These are phyloP conservation scores for Asterophora lycoperdoides DNA, from an alignment of 768 basidiomycete genomes.

Conservation along the genomic window DNA sequence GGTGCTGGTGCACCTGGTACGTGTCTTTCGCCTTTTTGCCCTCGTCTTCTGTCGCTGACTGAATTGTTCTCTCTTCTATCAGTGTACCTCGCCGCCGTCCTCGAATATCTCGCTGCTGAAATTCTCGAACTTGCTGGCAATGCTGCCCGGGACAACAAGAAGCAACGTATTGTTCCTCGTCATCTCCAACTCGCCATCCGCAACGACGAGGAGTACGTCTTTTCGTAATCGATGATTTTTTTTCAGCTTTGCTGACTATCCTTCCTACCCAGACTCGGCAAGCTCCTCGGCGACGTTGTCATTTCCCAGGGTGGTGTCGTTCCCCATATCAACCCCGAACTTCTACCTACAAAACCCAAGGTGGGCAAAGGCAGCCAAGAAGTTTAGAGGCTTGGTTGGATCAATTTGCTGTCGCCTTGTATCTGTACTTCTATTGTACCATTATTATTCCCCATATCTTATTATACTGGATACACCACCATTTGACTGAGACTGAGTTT, in stretches of 20 bases:
- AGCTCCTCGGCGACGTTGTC: conserved; percentile 79
- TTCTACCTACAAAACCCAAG: conserved; percentile 39
- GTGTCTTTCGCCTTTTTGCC: conserved; percentile 5
- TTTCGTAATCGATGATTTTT: neutral
- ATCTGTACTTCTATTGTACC: conserved; percentile 15
- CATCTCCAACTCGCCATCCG: conserved; percentile 84
- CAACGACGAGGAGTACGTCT: conserved; percentile 66
- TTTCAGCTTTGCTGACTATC: neutral
- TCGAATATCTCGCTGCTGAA: conserved; percentile 82
- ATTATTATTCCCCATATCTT: conserved; percentile 14
- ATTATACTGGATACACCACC: neutral
- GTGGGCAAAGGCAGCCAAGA: conserved; percentile 24
- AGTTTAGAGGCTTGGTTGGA: conserved; percentile 13
- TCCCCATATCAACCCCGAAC: conserved; percentile 35
- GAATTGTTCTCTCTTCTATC: neutral
- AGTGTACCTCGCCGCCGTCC: conserved; percentile 81
- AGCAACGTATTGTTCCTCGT: conserved; percentile 84
- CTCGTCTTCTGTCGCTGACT: neutral
- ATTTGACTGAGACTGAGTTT: neutral
- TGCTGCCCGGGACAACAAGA: conserved; percentile 69
- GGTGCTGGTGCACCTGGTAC: conserved; percentile 73
- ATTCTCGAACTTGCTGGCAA: conserved; percentile 83
- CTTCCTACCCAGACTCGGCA: conserved; percentile 50
- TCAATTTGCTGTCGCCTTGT: neutral
- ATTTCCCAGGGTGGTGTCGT: conserved; percentile 88